These are phyloP conservation scores for Colletotrichum australisinense DNA, from an alignment of 2,329 filamentous ascomycete species.

Conservation along the genomic window DNA sequence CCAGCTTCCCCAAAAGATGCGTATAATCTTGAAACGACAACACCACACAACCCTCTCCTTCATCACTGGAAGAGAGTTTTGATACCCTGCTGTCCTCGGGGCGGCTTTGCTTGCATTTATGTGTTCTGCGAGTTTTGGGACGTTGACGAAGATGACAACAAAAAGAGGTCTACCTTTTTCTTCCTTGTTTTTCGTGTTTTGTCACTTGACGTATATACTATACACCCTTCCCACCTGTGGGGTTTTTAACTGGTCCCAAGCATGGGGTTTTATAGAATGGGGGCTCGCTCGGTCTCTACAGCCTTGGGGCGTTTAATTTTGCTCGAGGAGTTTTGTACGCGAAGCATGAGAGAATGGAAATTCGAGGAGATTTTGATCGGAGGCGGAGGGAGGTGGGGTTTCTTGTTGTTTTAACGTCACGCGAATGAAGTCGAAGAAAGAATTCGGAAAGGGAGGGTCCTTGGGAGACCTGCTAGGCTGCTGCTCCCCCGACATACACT, in stretches of 20 bases:
- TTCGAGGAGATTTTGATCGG: background rate
- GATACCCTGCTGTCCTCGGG: conserved; percentile 35
- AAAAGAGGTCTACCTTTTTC: background rate
- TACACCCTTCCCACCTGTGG: background rate
- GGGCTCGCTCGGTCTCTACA: conserved; percentile 12
- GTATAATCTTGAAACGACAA: conserved; percentile 20
- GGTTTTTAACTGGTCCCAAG: background rate
- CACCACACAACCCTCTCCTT: conserved; percentile 5
- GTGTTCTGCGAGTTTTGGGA: conserved; percentile 25
- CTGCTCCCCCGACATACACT: background rate
- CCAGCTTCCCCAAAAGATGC: background rate
- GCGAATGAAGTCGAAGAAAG: conserved; percentile 22
- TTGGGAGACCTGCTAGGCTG: background rate
- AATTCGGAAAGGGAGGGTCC: background rate
- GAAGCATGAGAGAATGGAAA: conserved; percentile 25
- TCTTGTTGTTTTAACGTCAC: conserved; percentile 8
- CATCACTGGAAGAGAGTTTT: conserved; percentile 28
- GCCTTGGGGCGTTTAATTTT: conserved; percentile 23
- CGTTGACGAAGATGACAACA: conserved; percentile 7
- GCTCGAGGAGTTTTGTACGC: conserved; percentile 23
- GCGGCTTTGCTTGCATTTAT: conserved; percentile 34
- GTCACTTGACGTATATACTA: background rate
- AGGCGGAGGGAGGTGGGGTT: background rate
- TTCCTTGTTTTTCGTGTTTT: background rate
- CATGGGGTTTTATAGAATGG: background rate